Evolutionary conservation across 2,329 filamentous ascomycete species (phyloP), one percentile per base, ranked within the genome.

Genomic region (Cryphonectria parasitica): DNA sequence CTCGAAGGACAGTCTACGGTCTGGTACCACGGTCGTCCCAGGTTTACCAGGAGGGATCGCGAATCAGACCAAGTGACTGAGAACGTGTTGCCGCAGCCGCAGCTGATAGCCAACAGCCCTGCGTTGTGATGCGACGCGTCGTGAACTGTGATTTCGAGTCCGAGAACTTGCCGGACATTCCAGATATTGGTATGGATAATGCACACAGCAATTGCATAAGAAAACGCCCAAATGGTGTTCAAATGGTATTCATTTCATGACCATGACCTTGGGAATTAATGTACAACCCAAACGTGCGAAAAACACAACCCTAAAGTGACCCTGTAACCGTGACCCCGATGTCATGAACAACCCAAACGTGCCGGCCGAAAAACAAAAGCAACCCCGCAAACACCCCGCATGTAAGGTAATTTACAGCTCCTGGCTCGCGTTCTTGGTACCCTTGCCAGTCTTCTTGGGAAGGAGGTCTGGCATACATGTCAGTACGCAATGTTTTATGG

Each of bases 401-500:
- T 64, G 63, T 62, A 64, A 64, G 52, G 31, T 74, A 77, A 78
- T 86, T 89, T 94, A 98, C 87, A 98, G 89, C 88, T 98, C 95
- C 87, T 97, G 94, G 87, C 94, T 97, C 78, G 90, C 88, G 82
- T 90, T 91, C 91, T 97, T 97, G 86, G 92, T 93, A 82, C 88
- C 88, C 92, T 98, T 98, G 83, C 91, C 87, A 80, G 96, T 97
- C 93, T 98, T 98, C 94, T 99, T 98, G 81, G 96, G 96, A 76
- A 99, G 91, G 75, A 99, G 92, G 87, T 99, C 95, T 97, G 80
- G 69, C 66, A 64, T 17, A 25, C n/a, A 60, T 62, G 74, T 79
- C 75, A 80, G 75, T 70, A 52, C 65, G 2, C 60, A 52, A 31
- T 43, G 3, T 8, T 17, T 63, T 56, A 28, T 34, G 7, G 13